Base-by-base conservation (phyloP, 164 flowering plant genomes). In the Magnolia officinalis region DNA sequence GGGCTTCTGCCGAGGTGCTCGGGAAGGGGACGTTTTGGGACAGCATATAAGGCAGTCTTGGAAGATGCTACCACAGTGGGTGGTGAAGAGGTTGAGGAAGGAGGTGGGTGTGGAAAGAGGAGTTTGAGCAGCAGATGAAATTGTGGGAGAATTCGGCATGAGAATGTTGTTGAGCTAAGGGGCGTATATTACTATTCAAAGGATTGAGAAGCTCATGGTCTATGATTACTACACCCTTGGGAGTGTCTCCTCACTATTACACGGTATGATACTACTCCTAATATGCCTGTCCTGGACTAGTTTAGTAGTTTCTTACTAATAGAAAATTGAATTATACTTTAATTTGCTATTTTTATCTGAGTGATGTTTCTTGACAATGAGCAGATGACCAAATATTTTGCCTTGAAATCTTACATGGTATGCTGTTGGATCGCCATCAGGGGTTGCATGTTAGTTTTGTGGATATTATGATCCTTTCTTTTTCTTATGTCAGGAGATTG, bases 1-100 rank as follows among this genome's bases (percentile, higher is more conserved):
- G 92, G 75, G 98, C 97, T 69, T 93, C 98, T 26, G 99, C 98
- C n/a, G 98, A 93, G 84, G 92, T 95, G 64, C 92, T 94, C 16
- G 99, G 97, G 63, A 95, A 95, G 82, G 99, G 98, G 20, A 85
- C 87, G 0, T 91, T n/a, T 87, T 78, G 99, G 98, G 72, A 88
- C 87, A 49, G 86, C 93, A 0, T 94, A 96, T 70, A 96, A 87
- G 86, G 99, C 95, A 0, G 88, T 92, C 52, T 73, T 94, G 55
- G 97, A 92, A 83, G 97, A 92, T 80, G 79, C 89, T 6, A 87
- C 84, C 6, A 88, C 90, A 1, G 87, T 94, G 67, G n/a, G 98
- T 89, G 37, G 98, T 95, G 71, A 95, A 93, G 85, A 88, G 99
- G 78, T 79, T 95, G 88, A n/a, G n/a, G n/a, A 92, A 87, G 81